Evolutionary conservation across 768 basidiomycete genomes (phyloP).

Genomic region (Mrakia gelida): DNA sequence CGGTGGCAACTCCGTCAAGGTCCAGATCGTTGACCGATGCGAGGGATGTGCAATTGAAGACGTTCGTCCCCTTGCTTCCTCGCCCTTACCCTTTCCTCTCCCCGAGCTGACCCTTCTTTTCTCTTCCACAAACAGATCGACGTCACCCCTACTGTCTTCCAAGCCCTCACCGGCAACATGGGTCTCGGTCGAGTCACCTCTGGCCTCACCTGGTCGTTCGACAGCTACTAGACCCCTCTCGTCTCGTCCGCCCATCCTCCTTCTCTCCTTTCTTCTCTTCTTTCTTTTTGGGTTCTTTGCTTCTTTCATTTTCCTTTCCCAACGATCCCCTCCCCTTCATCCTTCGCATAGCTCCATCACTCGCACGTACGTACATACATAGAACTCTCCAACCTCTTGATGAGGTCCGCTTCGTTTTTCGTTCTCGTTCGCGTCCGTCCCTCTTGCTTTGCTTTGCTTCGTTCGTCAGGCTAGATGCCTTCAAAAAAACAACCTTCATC

Average conservation of each 20-base stretch:
- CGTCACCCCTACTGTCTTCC: conserved; percentile 19
- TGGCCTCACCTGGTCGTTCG: conserved; percentile 20
- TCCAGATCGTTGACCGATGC: conserved; percentile 25
- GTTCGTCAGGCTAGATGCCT: no score
- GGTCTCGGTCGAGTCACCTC: not conserved
- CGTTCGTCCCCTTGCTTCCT: not conserved
- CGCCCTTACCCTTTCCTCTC: not conserved
- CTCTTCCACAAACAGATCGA: conserved; percentile 11
- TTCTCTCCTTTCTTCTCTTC: not conserved
- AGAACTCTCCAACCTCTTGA: no score
- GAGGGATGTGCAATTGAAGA: conserved; percentile 21
- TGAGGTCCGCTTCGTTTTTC: not conserved
- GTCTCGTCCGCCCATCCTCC: not conserved
- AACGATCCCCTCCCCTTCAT: not conserved
- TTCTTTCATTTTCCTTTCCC: not conserved
- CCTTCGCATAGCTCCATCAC: no score
- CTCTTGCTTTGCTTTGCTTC: not conserved
- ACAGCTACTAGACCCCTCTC: not conserved
- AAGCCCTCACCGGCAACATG: conserved; percentile 17
- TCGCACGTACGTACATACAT: no score
- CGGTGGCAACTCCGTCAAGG: conserved; percentile 14
- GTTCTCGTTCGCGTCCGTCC: not conserved
- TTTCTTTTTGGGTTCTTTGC: not conserved
- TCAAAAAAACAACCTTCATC: no score
- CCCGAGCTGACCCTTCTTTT: not conserved